Percentiles rank a stretch among this genome's conserved stretches.
phyloP scores from a whole-genome alignment of 306 rosid genomes.

The Mimosa pudica region DNA sequence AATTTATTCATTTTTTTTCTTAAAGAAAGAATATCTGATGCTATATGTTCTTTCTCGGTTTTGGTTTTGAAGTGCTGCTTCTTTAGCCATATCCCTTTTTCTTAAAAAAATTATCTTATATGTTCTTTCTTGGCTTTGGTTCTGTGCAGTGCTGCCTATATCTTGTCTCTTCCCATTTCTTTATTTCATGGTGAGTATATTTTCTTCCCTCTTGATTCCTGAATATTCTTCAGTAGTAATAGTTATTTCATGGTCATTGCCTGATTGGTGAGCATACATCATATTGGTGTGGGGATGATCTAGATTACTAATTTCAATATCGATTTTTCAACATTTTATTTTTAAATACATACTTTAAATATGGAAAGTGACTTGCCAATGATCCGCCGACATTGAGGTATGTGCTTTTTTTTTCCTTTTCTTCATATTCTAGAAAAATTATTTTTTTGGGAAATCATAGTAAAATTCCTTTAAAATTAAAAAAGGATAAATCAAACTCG shows the following conservation, averaged over 20 bases:
- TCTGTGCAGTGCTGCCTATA: background rate
- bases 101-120: background rate
- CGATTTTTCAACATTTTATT: background rate
- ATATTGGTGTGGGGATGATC: background rate
- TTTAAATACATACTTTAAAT: too few species aligned
- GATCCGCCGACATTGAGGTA: background rate
- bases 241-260: too few species aligned
- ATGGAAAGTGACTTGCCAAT: too few species aligned
- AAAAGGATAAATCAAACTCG: too few species aligned
- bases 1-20: background rate
- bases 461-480: too few species aligned
- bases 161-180: slow-evolving; percentile 2
- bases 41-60: background rate
- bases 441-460: too few species aligned
- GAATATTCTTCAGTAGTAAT: background rate
- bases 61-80: background rate
- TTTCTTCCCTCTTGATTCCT: background rate
- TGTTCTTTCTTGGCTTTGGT: background rate
- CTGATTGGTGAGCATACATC: too few species aligned
- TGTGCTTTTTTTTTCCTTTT: background rate
- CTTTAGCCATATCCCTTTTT: background rate
- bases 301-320: too few species aligned
- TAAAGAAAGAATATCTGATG: background rate
- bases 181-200: background rate
- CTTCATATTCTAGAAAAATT: background rate